A percentile compares a stretch with the other conserved stretches of the same genome.
Evolutionary conservation across 2,329 filamentous ascomycete species (phyloP).

Genomic region (Aspergillus sp.): DNA sequence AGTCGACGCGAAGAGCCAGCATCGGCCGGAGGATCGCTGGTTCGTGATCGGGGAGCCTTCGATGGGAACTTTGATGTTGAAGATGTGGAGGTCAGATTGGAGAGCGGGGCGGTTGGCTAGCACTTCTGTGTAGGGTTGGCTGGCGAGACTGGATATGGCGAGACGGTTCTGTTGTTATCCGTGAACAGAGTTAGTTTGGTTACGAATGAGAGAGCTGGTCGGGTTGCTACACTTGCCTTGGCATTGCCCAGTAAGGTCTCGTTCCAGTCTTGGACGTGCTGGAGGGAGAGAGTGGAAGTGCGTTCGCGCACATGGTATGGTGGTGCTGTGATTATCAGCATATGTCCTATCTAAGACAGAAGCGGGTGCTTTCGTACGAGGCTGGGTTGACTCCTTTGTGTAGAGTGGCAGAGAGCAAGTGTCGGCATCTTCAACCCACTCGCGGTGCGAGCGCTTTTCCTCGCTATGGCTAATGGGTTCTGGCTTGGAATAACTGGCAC

Average conservation of each 20-base stretch:
- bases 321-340: conserved; percentile 9
- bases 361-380: background rate
- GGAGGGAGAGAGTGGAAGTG: conserved; percentile 23
- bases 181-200: background rate
- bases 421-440: background rate
- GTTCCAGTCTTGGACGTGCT: conserved; percentile 26
- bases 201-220: background rate
- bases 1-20: conserved; percentile 91
- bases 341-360: background rate
- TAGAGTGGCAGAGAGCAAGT: background rate
- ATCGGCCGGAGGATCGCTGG: conserved; percentile 77
- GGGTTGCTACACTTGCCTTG: conserved; percentile 23
- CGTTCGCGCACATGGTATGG: conserved; percentile 11
- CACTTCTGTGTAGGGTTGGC: conserved; percentile 65
- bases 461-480: background rate
- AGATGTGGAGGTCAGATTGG: conserved; percentile 73
- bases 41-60: conserved; percentile 84
- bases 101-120: conserved; percentile 64
- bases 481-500: background rate
- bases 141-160: conserved; percentile 71
- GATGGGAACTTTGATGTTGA: conserved; percentile 78
- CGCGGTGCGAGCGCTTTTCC: background rate
- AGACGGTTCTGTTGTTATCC: conserved; percentile 59
- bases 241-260: conserved; percentile 28
- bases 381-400: background rate